These are phyloP conservation scores for Maudiozyma serrabonitensis DNA, from an alignment of 805 yeast genomes.

Conservation along the genomic window DNA sequence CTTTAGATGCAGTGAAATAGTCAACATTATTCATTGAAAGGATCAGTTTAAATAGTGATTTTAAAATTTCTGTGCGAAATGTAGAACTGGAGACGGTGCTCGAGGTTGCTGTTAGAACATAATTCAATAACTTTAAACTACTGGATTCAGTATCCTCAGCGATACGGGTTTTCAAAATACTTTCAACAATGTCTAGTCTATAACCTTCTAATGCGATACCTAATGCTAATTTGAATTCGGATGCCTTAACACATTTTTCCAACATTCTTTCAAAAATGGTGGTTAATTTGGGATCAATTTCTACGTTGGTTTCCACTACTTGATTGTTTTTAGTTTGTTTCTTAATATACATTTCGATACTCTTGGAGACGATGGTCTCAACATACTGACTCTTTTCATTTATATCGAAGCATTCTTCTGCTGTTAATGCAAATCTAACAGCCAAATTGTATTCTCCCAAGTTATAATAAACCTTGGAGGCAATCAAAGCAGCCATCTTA, in stretches of 20 bases:
- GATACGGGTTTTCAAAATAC: conserved; percentile 38
- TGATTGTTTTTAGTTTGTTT: conserved; percentile 41
- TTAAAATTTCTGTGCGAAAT: conserved; percentile 59
- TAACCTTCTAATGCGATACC: conserved; percentile 87
- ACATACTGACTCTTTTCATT: conserved; percentile 69
- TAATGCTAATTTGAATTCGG: conserved; percentile 70
- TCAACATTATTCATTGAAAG: conserved; percentile 57
- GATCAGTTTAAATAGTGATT: conserved; percentile 51
- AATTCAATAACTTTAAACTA: conserved; percentile 50
- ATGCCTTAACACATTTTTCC: conserved; percentile 58
- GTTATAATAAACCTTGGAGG: conserved; percentile 84
- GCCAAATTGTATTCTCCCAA: conserved; percentile 89
- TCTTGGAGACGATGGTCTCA: conserved; percentile 88
- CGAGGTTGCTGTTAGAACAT: conserved; percentile 66
- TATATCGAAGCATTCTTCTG: conserved; percentile 72
- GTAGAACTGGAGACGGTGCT: conserved; percentile 53
- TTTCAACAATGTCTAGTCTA: conserved; percentile 70
- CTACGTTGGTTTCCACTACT: conserved; percentile 17
- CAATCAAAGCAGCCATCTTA: conserved; percentile 79
- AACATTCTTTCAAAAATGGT: conserved; percentile 81
- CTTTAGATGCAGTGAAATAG: conserved; percentile 73
- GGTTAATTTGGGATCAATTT: conserved; percentile 52
- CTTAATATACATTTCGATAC: conserved; percentile 73
- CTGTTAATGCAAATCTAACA: conserved; percentile 77
- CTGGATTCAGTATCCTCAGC: conserved; percentile 39